A percentile compares a stretch with the other conserved stretches of the same genome.
Conservation (phyloP, 495 filamentous ascomycete genomes). For the Zalerion maritima region DNA sequence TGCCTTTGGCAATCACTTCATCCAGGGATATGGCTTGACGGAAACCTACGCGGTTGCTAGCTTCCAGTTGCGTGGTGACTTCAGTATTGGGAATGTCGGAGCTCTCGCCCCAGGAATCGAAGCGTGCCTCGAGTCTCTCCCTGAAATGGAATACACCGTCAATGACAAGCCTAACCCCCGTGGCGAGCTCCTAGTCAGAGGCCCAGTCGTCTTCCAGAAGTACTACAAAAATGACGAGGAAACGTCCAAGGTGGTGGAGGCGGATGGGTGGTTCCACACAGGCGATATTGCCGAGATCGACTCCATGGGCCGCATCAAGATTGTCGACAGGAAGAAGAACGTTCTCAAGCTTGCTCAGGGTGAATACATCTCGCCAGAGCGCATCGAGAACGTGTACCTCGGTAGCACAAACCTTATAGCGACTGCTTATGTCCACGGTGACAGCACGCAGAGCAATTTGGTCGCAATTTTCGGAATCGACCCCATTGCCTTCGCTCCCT, state of each 20-base stretch:
- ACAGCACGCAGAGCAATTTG: slow-evolving; percentile 67
- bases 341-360: slow-evolving; percentile 95
- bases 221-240: slow-evolving; percentile 84
- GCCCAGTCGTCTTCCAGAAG: slow-evolving; percentile 59
- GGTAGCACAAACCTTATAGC: slow-evolving; percentile 61
- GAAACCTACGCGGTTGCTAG: slow-evolving; percentile 78
- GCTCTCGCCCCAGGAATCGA: slow-evolving; percentile 52
- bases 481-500: slow-evolving; percentile 65
- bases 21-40: slow-evolving; percentile 88
- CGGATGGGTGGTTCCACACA: slow-evolving; percentile 94
- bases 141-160: slow-evolving; percentile 87
- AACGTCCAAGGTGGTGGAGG: slow-evolving; percentile 65
- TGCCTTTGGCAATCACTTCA: slow-evolving; percentile 62
- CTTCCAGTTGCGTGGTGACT: slow-evolving; percentile 54
- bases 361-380: slow-evolving; percentile 95
- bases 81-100: slow-evolving; percentile 70
- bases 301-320: slow-evolving; percentile 69
- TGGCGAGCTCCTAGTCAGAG: slow-evolving; percentile 77
- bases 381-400: slow-evolving; percentile 86
- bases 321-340: slow-evolving; percentile 96
- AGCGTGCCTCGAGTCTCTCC: slow-evolving; percentile 69
- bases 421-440: slow-evolving; percentile 82
- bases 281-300: slow-evolving; percentile 83
- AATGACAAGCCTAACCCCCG: slow-evolving; percentile 88
- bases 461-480: slow-evolving; percentile 81